Evolutionary conservation across 73 alveolate genomes (phyloP).

Genomic region (Symbiodinium natans): DNA sequence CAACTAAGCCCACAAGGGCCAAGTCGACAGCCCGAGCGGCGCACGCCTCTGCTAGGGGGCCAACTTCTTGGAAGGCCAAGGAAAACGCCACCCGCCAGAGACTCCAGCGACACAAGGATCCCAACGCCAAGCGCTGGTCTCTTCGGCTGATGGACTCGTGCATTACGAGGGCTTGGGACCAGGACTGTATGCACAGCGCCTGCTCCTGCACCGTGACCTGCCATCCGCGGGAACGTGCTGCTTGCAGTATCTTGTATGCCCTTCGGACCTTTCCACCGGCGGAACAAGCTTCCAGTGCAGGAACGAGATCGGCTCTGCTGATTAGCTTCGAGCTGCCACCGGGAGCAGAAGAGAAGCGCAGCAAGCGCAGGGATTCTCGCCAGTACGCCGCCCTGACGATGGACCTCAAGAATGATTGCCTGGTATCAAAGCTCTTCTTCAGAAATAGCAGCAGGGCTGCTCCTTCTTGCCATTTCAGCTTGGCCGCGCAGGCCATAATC

Average conservation of each 20-base stretch:
- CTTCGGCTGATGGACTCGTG: too few relatives aligned
- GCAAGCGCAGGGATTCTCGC: slow-evolving; percentile 8
- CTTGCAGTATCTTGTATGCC: slow-evolving; percentile 12
- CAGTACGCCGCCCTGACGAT: slow-evolving; percentile 28
- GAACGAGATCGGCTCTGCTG: slow-evolving; percentile 6
- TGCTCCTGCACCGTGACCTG: slow-evolving; percentile 15
- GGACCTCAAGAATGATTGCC: slow-evolving; percentile 32
- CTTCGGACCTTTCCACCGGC: background rate
- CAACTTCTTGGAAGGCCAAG: background rate
- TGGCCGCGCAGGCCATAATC: slow-evolving; percentile 48
- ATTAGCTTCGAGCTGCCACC: background rate
- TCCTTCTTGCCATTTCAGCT: slow-evolving; percentile 70
- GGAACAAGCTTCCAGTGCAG: slow-evolving; percentile 22
- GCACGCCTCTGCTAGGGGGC: too few relatives aligned
- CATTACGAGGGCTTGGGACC: too few relatives aligned
- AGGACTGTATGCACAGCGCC: slow-evolving; percentile 3
- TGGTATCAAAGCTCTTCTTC: slow-evolving; percentile 40
- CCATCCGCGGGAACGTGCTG: slow-evolving; percentile 17
- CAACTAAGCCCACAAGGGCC: too few relatives aligned
- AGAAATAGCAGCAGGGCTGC: slow-evolving; percentile 37
- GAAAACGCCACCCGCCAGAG: slow-evolving; percentile 2
- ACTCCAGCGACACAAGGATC: background rate
- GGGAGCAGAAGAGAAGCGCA: background rate
- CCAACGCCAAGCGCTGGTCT: too few relatives aligned
- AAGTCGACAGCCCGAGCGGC: too few relatives aligned